phyloP scores from a whole-genome alignment of 345 rosid species.

The Eucalyptus albens region DNA sequence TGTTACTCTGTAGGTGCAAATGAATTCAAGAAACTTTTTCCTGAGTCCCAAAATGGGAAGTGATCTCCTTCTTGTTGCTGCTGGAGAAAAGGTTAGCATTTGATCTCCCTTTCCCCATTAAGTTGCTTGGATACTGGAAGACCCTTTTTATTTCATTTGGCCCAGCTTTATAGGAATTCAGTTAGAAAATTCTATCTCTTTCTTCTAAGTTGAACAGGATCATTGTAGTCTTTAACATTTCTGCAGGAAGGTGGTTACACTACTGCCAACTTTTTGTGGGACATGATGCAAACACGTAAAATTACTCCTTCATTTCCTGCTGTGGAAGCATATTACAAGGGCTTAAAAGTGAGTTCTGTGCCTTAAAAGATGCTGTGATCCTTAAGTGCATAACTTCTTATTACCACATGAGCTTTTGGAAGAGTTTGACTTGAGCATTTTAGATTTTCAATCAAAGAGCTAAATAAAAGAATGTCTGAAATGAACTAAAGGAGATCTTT shows the following conservation, averaged over 20 bases:
- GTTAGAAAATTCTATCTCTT: background rate
- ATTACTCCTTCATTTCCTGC: slow-evolving; percentile 25
- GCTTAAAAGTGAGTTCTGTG: slow-evolving; percentile 51
- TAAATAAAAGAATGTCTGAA: background rate
- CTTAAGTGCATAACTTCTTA: background rate
- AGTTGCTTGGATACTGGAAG: background rate
- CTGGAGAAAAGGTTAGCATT: slow-evolving; percentile 74
- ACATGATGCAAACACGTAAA: slow-evolving; percentile 69
- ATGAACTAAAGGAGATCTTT: background rate
- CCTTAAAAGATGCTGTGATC: background rate
- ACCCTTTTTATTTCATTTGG: background rate
- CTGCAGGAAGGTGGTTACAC: slow-evolving; percentile 80
- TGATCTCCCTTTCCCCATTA: background rate
- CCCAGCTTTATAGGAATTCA: background rate
- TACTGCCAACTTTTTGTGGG: slow-evolving; percentile 84
- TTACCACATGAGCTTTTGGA: background rate
- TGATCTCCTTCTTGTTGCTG: slow-evolving; percentile 67
- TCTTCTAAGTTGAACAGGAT: background rate
- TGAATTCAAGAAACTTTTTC: slow-evolving; percentile 46
- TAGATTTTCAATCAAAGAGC: background rate
- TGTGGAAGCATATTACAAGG: slow-evolving; percentile 79
- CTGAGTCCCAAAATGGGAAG: slow-evolving; percentile 50
- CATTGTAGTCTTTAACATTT: background rate
- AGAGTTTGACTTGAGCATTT: background rate
- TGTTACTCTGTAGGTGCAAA: slow-evolving; percentile 33